These are phyloP conservation scores for Hordeum vulgare DNA, from an alignment of 176 grass and related monocot species.

Conservation along the genomic window DNA sequence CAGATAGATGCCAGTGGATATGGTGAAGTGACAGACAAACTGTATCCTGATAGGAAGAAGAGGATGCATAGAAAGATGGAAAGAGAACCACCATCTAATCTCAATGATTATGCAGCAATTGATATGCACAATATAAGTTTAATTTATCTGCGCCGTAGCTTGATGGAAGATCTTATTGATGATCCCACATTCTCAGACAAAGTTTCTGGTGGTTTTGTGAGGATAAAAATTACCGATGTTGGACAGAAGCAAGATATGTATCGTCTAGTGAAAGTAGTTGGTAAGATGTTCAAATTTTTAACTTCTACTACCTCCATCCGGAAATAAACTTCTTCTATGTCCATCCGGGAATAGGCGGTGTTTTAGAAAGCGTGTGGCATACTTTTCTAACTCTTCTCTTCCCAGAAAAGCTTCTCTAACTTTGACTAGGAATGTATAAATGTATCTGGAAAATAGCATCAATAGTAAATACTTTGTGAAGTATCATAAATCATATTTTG, in stretches of 20 bases:
- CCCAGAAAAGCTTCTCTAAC: background rate
- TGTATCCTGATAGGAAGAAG: slow-evolving; percentile 42
- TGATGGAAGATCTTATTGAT: slow-evolving; percentile 85
- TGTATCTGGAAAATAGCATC: background rate
- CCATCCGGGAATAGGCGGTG: background rate
- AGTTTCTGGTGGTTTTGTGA: slow-evolving; percentile 73
- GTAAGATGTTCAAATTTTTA: slow-evolving; percentile 44
- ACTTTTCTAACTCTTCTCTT: too few relatives aligned
- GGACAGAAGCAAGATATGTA: slow-evolving; percentile 94
- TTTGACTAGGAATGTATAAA: background rate
- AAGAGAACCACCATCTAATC: slow-evolving; percentile 46
- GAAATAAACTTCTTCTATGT: background rate
- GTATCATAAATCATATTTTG: background rate
- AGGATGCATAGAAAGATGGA: slow-evolving; percentile 60
- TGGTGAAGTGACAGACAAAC: slow-evolving; percentile 35
- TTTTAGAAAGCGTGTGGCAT: background rate
- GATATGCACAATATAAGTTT: slow-evolving; percentile 91
- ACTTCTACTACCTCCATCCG: background rate
- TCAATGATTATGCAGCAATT: slow-evolving; percentile 75
- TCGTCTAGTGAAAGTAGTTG: slow-evolving; percentile 90
- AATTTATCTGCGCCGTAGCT: slow-evolving; percentile 71
- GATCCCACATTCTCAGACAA: slow-evolving; percentile 61
- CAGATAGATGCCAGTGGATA: slow-evolving; percentile 56
- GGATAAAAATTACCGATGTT: slow-evolving; percentile 79
- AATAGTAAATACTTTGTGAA: background rate